Percentiles rank a stretch among this genome's conserved stretches.
phyloP scores from a whole-genome alignment of 495 filamentous ascomycete species.

The Filosporella fistucella region DNA sequence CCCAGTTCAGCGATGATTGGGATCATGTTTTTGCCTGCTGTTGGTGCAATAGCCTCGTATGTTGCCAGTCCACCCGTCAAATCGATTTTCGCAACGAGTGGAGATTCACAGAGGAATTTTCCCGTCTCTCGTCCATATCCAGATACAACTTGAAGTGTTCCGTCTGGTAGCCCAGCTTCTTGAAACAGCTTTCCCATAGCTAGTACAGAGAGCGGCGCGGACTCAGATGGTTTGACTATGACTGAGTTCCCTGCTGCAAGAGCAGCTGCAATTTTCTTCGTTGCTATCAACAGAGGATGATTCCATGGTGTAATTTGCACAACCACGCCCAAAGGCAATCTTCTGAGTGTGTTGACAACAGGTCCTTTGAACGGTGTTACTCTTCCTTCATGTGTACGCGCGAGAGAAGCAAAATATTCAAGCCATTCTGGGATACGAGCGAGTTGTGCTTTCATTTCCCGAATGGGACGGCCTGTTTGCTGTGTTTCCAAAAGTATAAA shows the following conservation, averaged over 20 bases:
- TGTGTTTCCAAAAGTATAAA: constrained; percentile 53
- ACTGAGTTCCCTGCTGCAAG: constrained; percentile 60
- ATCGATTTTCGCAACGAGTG: constrained; percentile 54
- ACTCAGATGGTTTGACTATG: constrained; percentile 57
- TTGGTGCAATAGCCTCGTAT: constrained; percentile 36
- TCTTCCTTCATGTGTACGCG: constrained; percentile 55
- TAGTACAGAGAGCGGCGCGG: constrained; percentile 54
- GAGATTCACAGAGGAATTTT: constrained; percentile 45
- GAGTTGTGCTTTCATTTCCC: constrained; percentile 63
- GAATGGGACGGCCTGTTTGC: constrained; percentile 58
- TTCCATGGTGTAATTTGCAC: constrained; percentile 64
- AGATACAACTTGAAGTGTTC: constrained; percentile 44
- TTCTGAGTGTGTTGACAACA: constrained; percentile 40
- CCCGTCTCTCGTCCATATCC: constrained; percentile 52
- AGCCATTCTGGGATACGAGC: constrained; percentile 59
- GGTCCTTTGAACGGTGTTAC: constrained; percentile 54
- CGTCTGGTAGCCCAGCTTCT: constrained; percentile 45
- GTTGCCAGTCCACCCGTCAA: constrained; percentile 52
- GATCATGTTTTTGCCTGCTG: constrained; percentile 46
- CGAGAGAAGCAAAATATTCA: constrained; percentile 56
- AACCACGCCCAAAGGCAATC: constrained; percentile 57
- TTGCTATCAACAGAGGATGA: constrained; percentile 58
- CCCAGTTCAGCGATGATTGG: constrained; percentile 56
- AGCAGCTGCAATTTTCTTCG: constrained; percentile 58
- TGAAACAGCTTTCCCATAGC: constrained; percentile 45